Conservation (phyloP, 164 flowering plant species). For the Cinnamomum micranthum region DNA sequence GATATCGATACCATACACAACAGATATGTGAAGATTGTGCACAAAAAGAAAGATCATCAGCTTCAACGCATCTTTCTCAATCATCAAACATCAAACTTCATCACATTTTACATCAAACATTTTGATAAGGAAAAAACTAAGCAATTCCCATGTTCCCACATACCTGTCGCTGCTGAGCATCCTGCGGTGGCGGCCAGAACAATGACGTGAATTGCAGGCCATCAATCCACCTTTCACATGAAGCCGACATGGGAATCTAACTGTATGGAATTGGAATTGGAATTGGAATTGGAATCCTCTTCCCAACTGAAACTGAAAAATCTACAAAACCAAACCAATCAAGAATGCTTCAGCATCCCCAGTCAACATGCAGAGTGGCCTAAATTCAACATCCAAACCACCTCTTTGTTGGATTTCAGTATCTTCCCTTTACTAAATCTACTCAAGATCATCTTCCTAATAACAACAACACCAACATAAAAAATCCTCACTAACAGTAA, state of each 20-base stretch:
- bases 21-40: too few relatives aligned
- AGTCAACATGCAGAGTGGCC: conserved; percentile 35
- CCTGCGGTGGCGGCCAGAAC: conserved; percentile 87
- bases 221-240: conserved; percentile 84
- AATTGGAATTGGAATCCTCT: background rate
- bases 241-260: conserved; percentile 39
- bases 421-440: background rate
- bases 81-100: too few relatives aligned
- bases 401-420: background rate
- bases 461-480: background rate
- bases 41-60: too few relatives aligned
- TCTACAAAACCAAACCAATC: background rate
- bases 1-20: too few relatives aligned
- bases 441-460: background rate
- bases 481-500: background rate
- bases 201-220: conserved; percentile 78
- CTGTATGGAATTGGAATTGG: background rate
- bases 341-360: conserved; percentile 11
- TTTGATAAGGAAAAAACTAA: too few relatives aligned
- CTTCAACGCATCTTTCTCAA: too few relatives aligned
- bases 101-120: too few relatives aligned
- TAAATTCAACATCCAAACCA: conserved; percentile 41
- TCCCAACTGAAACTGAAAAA: background rate
- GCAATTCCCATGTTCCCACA: background rate
- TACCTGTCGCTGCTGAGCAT: conserved; percentile 69